Base-by-base conservation (phyloP, 441 rosid species). In the Aleurites moluccanus region DNA sequence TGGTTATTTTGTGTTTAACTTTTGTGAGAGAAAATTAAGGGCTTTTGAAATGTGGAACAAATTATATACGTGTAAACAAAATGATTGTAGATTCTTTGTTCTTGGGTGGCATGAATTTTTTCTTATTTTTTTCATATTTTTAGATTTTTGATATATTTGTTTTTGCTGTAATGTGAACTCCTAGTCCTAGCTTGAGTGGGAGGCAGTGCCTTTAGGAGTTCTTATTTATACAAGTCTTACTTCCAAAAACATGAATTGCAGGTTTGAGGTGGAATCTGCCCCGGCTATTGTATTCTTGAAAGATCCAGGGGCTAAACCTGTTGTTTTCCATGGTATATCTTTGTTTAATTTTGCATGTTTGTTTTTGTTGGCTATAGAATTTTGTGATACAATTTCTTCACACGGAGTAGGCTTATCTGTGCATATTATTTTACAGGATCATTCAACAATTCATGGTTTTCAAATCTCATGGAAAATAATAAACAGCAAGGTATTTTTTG, bases 231-330 rank as follows among this genome's bases (percentile, higher is more conserved):
- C 8, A 0, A 55, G 42, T 74, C 25, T 27, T 35, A 21, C 30
- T 45, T 50, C 44, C 52, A 6, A 52, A n/a, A 78, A 50, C n/a
- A 61, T 73, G 76, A 78, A 75, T 74, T 77, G 77, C 85, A 96
- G 99, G 91, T 87, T 93, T 75, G 97, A 90, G 85, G 96, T 96
- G 80, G 99, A 96, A 84, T 88, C 97, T 80, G 96, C 96, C 63
- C 99, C 99, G 78, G 97, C 99, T 78, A 83, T 92, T 47, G 92
- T 90, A 55, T 85, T 93, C 80, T 67, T 93, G 86, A 96, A 96
- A 83, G 99, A 92, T 83, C 93, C 97, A 21, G 97, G 99, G 40
- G 81, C 83, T 73, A 96, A 92, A 80, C 98, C 98, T 80, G 78
- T 91, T 73, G 97, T 96, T 20, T 83, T 91, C 77, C 91, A 92